Percentiles rank a stretch among this genome's conserved stretches.
phyloP scores from a whole-genome alignment of 768 basidiomycete species.

The Filobasidium floriforme region DNA sequence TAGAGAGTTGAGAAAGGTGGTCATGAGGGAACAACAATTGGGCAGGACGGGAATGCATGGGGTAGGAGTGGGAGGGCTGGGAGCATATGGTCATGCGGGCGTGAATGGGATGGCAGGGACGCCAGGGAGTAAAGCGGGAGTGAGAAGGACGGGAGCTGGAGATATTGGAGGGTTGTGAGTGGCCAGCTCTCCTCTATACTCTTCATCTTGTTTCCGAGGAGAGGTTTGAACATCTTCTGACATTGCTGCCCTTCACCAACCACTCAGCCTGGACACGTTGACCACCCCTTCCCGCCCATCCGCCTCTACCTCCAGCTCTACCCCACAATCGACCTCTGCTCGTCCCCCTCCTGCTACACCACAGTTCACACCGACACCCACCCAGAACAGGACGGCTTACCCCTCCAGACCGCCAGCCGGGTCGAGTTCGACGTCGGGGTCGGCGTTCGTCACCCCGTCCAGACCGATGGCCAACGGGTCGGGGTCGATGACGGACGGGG shows the following conservation, averaged over 20 bases:
- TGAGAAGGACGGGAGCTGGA: slow-evolving; percentile 10
- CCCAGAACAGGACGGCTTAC: not conserved
- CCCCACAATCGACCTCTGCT: slow-evolving; percentile 20
- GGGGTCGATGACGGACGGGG: not conserved
- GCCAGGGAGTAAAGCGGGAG: slow-evolving; percentile 26
- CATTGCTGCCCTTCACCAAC: not conserved
- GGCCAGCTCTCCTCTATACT: not conserved
- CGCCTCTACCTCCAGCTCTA: slow-evolving; percentile 16
- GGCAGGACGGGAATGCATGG: slow-evolving; percentile 25
- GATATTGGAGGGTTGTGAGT: slow-evolving; percentile 44
- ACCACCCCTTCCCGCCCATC: slow-evolving; percentile 32
- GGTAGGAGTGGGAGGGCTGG: not conserved
- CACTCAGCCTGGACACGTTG: slow-evolving; percentile 32
- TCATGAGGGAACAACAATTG: slow-evolving; percentile 31
- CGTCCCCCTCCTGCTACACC: slow-evolving; percentile 9
- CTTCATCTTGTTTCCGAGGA: not conserved
- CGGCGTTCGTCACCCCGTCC: not conserved
- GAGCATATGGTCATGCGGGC: not conserved
- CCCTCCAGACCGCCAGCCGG: not conserved
- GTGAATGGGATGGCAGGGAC: slow-evolving; percentile 11
- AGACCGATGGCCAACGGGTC: not conserved
- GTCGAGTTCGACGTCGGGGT: not conserved
- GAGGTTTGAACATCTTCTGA: not conserved
- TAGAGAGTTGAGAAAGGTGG: slow-evolving; percentile 43
- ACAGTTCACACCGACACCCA: not conserved